phyloP scores from a whole-genome alignment of 2,329 filamentous ascomycete species.

The Fusarium pseudocircinatum region DNA sequence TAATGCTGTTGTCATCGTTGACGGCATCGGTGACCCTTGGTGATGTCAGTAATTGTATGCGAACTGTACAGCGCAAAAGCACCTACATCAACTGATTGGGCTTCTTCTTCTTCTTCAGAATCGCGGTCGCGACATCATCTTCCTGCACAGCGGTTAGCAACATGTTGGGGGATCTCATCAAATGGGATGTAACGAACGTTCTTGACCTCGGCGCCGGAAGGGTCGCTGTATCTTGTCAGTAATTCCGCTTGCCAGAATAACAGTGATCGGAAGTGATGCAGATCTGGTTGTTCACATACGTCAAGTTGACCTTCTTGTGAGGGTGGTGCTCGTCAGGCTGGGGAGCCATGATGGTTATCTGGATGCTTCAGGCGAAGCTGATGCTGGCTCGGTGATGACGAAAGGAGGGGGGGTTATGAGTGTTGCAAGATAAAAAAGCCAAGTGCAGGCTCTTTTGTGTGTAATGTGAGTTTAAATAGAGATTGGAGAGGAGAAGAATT shows the following conservation, averaged over 20 bases:
- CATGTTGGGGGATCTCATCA: constrained; percentile 26
- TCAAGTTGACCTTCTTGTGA: constrained; percentile 83
- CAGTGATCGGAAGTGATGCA: not conserved
- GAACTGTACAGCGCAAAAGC: constrained; percentile 9
- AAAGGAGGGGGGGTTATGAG: constrained; percentile 37
- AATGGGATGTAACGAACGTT: constrained; percentile 66
- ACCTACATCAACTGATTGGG: constrained; percentile 96
- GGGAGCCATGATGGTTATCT: constrained; percentile 71
- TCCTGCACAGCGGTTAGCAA: constrained; percentile 64
- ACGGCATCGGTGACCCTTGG: constrained; percentile 93
- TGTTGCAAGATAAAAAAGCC: constrained; percentile 35
- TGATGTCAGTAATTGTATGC: constrained; percentile 36
- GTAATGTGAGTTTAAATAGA: constrained; percentile 2
- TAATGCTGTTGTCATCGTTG: constrained; percentile 99
- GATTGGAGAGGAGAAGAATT: not conserved
- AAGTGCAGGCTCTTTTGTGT: constrained; percentile 25
- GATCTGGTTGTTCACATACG: constrained; percentile 62
- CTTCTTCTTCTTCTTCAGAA: constrained; percentile 99
- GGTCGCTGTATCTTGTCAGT: constrained; percentile 71
- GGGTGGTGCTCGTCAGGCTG: constrained; percentile 65
- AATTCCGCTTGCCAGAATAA: constrained; percentile 9
- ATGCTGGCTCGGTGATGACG: constrained; percentile 36
- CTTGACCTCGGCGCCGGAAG: constrained; percentile 88
- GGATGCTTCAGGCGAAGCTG: constrained; percentile 43
- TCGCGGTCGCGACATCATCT: constrained; percentile 93